These are phyloP conservation scores for Sclerotinia minor DNA, from an alignment of 2,329 filamentous ascomycete species.

Conservation along the genomic window DNA sequence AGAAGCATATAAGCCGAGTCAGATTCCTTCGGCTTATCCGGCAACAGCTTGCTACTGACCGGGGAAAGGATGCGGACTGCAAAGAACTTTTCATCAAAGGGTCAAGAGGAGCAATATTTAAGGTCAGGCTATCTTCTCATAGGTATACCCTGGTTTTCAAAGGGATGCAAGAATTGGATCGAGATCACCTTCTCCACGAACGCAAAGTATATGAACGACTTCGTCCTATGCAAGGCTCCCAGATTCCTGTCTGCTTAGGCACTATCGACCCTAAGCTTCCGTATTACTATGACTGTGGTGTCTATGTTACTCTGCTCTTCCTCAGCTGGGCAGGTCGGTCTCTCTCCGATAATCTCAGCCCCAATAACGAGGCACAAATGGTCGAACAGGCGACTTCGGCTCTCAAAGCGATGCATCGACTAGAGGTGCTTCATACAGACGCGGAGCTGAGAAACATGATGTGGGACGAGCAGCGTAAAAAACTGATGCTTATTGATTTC, in stretches of 20 bases:
- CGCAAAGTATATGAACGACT: constrained; percentile 12
- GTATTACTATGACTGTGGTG: neutral
- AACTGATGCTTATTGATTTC: neutral
- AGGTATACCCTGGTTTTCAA: constrained; percentile 15
- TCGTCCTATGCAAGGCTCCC: constrained; percentile 1
- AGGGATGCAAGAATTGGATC: constrained; percentile 6
- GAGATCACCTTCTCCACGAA: constrained; percentile 11
- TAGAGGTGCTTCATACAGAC: neutral
- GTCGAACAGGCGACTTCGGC: neutral
- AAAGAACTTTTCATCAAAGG: constrained; percentile 17
- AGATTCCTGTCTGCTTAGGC: constrained; percentile 19
- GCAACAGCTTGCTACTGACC: neutral
- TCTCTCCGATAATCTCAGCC: neutral
- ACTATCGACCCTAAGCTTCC: neutral
- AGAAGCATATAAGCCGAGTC: neutral
- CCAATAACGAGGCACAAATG: neutral
- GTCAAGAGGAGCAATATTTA: neutral
- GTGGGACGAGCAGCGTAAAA: neutral
- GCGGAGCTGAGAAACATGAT: neutral
- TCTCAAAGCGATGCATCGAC: neutral
- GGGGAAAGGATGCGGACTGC: neutral
- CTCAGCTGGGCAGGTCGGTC: neutral
- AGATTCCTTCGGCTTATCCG: neutral
- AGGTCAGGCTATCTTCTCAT: constrained; percentile 17
- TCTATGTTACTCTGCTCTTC: constrained; percentile 14